Base-by-base conservation (phyloP, 2,329 filamentous ascomycete genomes). In the Fusarium gaditjirri region DNA sequence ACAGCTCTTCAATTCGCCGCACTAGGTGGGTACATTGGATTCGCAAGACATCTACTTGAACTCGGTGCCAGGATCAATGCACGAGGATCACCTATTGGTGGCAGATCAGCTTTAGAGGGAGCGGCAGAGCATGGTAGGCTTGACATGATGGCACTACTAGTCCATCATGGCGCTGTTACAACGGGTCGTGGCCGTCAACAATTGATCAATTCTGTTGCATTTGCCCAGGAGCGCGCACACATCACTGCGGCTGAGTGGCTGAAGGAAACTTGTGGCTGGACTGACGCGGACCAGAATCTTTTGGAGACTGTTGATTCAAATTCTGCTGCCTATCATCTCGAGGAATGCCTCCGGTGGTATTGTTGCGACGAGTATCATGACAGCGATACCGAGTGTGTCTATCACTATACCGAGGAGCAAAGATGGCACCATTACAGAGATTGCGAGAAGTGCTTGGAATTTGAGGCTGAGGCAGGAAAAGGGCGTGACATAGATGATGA, bases 31-130 rank as follows among this genome's bases (percentile, higher is more conserved):
- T 5, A 25, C 1, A 6, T 50, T 2, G n/a, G 47, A 5, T 2
- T 50, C 8, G 31, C n/a, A 5, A 3, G 12, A 10, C n/a, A 4
- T 1, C n/a, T 50, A 0, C 1, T 50, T 11, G 3, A 50, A 9
- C 31, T 50, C 0, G 31, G 47, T 5, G 47, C 47, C 2, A 21
- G n/a, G 3, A 2, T 35, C 0, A 50, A 50, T 14, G 31, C 8
- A 35, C 11, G 47, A 11, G 47, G 46, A 0, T 9, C 29, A 2
- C 2, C 14, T 0, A 3, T 0, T 1, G 0, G 0, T 19, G 47
- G 47, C 3, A 14, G 12, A 4, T 35, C 31, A 2, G 47, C 47
- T 0, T 8, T 50, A 4, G 31, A 35, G 4, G 47, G 4, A 0
- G 47, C 47, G 0, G 47, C 47, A 0, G 8, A 11, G 2, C 1